These are phyloP conservation scores for Aegilops bicornis DNA, from an alignment of 176 grass and related monocot species.

Conservation along the genomic window DNA sequence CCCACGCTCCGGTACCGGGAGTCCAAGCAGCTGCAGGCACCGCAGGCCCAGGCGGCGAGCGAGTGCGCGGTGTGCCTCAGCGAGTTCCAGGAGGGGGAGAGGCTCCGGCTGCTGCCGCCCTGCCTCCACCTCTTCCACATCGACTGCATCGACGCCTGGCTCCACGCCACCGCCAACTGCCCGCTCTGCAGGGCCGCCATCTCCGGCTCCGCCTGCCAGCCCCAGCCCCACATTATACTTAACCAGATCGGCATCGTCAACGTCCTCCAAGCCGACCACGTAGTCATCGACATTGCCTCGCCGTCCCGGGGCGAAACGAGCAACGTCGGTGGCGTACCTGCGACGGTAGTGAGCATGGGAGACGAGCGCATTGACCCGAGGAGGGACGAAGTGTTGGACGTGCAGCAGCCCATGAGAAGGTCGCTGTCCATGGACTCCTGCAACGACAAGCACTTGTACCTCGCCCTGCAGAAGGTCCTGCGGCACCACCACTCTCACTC, in stretches of 20 bases:
- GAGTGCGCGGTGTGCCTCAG: slow-evolving; percentile 78
- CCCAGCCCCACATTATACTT: not conserved
- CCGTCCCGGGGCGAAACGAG: not conserved
- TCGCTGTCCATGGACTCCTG: slow-evolving; percentile 80
- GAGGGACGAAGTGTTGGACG: not conserved
- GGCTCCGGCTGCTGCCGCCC: slow-evolving; percentile 58
- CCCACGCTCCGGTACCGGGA: slow-evolving; percentile 57
- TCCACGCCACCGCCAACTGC: slow-evolving; percentile 71
- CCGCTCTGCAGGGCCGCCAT: slow-evolving; percentile 71
- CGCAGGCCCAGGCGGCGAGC: not conserved
- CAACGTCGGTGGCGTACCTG: not conserved
- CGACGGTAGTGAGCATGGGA: slow-evolving; percentile 15
- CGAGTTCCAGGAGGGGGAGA: slow-evolving; percentile 68
- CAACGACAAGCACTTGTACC: slow-evolving; percentile 54
- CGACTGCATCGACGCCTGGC: slow-evolving; percentile 96
- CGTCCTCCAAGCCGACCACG: not conserved
- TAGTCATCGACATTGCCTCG: not conserved
- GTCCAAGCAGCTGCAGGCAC: not conserved
- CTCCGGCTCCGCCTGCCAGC: not conserved
- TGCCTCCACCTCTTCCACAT: slow-evolving; percentile 92
- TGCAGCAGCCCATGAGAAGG: slow-evolving; percentile 48
- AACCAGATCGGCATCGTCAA: not conserved
- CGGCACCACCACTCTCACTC: slow-evolving; percentile 30
- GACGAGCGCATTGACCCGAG: slow-evolving; percentile 44
- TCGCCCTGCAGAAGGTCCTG: slow-evolving; percentile 58